phyloP scores from a whole-genome alignment of 2,329 filamentous ascomycete genomes.

The Hirsutella rhossiliensis region DNA sequence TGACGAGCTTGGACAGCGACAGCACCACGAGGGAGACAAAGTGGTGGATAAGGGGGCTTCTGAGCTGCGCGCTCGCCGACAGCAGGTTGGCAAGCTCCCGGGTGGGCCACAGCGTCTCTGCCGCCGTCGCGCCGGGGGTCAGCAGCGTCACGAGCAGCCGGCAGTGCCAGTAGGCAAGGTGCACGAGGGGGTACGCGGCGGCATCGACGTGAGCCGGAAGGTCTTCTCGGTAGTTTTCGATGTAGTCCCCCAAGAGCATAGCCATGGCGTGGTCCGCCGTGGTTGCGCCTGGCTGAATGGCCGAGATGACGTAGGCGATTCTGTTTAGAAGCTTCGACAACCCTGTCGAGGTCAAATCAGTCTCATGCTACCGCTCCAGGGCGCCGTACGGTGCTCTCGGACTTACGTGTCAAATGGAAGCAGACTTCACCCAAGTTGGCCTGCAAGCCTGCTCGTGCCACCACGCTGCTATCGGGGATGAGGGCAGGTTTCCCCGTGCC shows the following conservation, averaged over 20 bases:
- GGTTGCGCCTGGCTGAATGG: constrained; percentile 20
- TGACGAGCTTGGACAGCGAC: constrained; percentile 47
- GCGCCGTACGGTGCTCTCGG: not conserved
- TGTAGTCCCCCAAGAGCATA: constrained; percentile 21
- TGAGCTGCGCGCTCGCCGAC: constrained; percentile 37
- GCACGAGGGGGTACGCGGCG: constrained; percentile 40
- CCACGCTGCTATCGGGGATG: constrained; percentile 49
- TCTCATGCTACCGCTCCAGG: too few relatives aligned
- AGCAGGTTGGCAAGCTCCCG: constrained; percentile 47
- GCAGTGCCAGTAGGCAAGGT: constrained; percentile 59
- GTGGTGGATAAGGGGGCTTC: constrained; percentile 56
- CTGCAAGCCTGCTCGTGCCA: constrained; percentile 47
- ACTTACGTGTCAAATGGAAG: constrained; percentile 55
- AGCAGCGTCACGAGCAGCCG: constrained; percentile 52
- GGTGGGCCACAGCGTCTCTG: constrained; percentile 48
- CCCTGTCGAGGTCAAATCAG: constrained; percentile 21
- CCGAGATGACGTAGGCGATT: constrained; percentile 24
- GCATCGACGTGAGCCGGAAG: constrained; percentile 46
- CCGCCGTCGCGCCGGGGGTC: constrained; percentile 39
- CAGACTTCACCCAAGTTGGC: constrained; percentile 48
- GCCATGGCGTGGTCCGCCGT: constrained; percentile 21
- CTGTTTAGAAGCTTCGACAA: constrained; percentile 42
- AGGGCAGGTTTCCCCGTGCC: constrained; percentile 50
- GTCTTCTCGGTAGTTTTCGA: constrained; percentile 53
- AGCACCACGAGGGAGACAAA: constrained; percentile 48